phyloP scores from a whole-genome alignment of 2,329 filamentous ascomycete genomes.

The Talaromyces albobiverticillius region DNA sequence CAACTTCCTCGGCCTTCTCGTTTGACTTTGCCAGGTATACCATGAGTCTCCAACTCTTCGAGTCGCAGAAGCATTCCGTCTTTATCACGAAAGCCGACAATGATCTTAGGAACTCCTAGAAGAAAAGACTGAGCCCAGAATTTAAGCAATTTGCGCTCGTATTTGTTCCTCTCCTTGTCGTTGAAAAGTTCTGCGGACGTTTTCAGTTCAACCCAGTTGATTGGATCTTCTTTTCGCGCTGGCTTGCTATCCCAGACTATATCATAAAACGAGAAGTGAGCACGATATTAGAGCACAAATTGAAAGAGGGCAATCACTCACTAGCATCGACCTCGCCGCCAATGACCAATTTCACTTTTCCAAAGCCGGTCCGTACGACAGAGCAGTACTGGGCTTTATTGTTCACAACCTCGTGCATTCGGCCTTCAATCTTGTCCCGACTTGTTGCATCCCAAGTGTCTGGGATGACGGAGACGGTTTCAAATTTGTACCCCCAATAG shows the following conservation, averaged over 20 bases:
- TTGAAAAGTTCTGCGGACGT: constrained; percentile 72
- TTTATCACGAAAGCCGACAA: constrained; percentile 80
- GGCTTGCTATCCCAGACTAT: constrained; percentile 75
- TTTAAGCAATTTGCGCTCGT: constrained; percentile 87
- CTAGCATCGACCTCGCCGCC: constrained; percentile 92
- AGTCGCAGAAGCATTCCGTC: constrained; percentile 68
- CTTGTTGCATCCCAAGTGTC: constrained; percentile 69
- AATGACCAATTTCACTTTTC: constrained; percentile 69
- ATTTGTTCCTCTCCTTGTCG: constrained; percentile 67
- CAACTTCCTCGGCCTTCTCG: constrained; percentile 65
- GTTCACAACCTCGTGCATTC: constrained; percentile 70
- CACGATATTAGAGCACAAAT: neutral
- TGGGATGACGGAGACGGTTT: constrained; percentile 76
- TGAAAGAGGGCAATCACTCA: constrained; percentile 38
- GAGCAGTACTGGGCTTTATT: constrained; percentile 97
- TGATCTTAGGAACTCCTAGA: constrained; percentile 84
- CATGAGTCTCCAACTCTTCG: constrained; percentile 75
- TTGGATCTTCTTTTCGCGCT: constrained; percentile 59
- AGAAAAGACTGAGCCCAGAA: constrained; percentile 98
- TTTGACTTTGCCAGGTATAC: constrained; percentile 73
- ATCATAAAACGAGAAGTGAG: neutral
- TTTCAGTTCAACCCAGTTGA: constrained; percentile 94
- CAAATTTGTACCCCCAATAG: constrained; percentile 98
- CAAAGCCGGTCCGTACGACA: constrained; percentile 83
- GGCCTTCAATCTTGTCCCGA: constrained; percentile 73